phyloP scores from a whole-genome alignment of 352 stramenopile species.

The Elongisporangium anandrum region DNA sequence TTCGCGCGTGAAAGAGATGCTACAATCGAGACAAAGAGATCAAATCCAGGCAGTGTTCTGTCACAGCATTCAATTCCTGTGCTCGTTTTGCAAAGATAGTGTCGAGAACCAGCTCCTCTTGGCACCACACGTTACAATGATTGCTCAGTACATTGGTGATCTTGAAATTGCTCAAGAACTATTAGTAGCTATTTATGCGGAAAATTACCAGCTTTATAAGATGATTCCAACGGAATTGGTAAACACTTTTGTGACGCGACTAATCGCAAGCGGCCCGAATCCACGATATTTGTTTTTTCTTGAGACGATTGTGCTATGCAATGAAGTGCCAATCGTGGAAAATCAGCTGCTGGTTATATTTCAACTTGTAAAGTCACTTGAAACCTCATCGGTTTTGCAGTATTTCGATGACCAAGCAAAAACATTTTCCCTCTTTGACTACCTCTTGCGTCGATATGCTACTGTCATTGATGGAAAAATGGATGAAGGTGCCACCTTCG shows the following conservation, averaged over 20 bases:
- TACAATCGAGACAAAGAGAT: slow-evolving; percentile 39
- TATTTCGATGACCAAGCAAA: slow-evolving; percentile 40
- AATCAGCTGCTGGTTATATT: slow-evolving; percentile 69
- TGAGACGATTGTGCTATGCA: slow-evolving; percentile 53
- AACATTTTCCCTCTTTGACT: slow-evolving; percentile 20
- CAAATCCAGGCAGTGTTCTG: slow-evolving; percentile 52
- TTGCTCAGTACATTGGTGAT: slow-evolving; percentile 47
- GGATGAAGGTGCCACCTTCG: not conserved
- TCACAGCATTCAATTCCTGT: slow-evolving; percentile 56
- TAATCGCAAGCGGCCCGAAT: slow-evolving; percentile 36
- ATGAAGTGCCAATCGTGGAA: slow-evolving; percentile 50
- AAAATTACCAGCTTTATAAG: slow-evolving; percentile 48
- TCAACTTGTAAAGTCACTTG: slow-evolving; percentile 60
- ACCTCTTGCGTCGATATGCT: slow-evolving; percentile 23
- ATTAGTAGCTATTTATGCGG: slow-evolving; percentile 44
- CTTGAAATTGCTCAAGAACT: slow-evolving; percentile 59
- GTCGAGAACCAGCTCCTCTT: slow-evolving; percentile 45
- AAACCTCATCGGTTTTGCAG: slow-evolving; percentile 43
- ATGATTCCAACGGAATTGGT: slow-evolving; percentile 50
- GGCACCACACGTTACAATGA: slow-evolving; percentile 37
- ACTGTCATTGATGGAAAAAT: slow-evolving; percentile 1
- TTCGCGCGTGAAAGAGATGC: slow-evolving; percentile 24
- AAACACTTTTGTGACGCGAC: slow-evolving; percentile 39
- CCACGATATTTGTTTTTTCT: slow-evolving; percentile 57
- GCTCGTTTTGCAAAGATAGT: slow-evolving; percentile 40